These are phyloP conservation scores for Penicillium canariense DNA, from an alignment of 495 filamentous ascomycete species.

Conservation along the genomic window DNA sequence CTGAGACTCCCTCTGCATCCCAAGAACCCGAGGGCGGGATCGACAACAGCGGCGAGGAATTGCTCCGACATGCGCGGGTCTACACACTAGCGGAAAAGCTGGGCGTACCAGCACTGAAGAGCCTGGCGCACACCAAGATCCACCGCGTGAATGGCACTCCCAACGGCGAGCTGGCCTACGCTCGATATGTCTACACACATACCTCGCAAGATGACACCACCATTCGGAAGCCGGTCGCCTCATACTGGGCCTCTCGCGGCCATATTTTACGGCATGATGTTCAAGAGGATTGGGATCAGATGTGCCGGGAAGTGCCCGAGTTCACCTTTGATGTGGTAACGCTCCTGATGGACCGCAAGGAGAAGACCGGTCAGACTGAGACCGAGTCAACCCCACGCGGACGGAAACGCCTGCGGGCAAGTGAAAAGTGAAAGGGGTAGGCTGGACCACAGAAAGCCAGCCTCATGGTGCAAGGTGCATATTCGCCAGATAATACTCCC, in stretches of 20 bases:
- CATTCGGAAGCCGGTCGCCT: slow-evolving; percentile 81
- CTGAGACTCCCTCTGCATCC: slow-evolving; percentile 44
- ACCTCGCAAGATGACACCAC: slow-evolving; percentile 64
- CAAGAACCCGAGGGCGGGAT: slow-evolving; percentile 59
- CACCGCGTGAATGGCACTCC: slow-evolving; percentile 82
- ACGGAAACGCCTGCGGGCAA: slow-evolving; percentile 33
- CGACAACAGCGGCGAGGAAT: slow-evolving; percentile 70
- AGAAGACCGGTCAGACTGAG: slow-evolving; percentile 46
- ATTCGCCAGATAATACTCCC: background rate
- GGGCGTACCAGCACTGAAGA: slow-evolving; percentile 66
- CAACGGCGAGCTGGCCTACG: slow-evolving; percentile 84
- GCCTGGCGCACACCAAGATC: slow-evolving; percentile 81
- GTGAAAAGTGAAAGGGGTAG: slow-evolving; percentile 19
- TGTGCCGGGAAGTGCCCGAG: slow-evolving; percentile 87
- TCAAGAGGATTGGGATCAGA: slow-evolving; percentile 71
- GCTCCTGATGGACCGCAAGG: slow-evolving; percentile 63
- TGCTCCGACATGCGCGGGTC: slow-evolving; percentile 81
- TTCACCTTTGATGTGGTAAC: slow-evolving; percentile 89
- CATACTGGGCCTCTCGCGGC: slow-evolving; percentile 81
- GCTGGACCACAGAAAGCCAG: background rate
- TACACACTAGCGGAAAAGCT: slow-evolving; percentile 88
- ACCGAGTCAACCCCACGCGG: slow-evolving; percentile 28
- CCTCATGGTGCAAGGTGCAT: slow-evolving; percentile 5
- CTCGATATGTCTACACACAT: slow-evolving; percentile 82
- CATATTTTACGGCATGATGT: slow-evolving; percentile 81